Base-by-base conservation (phyloP, 192 early-diverging fungal species). In the Haplosporangium gracile region DNA sequence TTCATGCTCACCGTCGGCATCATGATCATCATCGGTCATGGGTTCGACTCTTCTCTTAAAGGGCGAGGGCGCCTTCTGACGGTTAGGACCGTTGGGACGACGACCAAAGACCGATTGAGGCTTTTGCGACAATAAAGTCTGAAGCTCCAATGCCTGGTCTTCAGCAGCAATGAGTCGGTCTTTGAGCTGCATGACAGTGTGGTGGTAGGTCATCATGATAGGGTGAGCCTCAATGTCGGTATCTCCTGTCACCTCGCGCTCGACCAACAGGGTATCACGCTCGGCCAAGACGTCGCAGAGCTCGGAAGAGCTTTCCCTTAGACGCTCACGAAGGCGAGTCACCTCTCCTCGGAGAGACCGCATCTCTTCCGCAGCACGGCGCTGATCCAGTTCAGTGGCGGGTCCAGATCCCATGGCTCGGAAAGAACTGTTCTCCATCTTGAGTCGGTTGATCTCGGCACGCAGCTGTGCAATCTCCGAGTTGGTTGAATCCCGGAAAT, bases 381-480 rank as follows among this genome's bases (percentile, higher is more conserved):
- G 77, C 51, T 83, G 57, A 42, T 70, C 76, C 73, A 83, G 39
- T 71, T 87, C 81, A 60, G 86, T 77, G 9, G 73, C 83, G 34
- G 88, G 88, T 42, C 88, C 89, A 1, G 84, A 86, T 78, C 84
- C 84, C 84, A 86, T 86, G 38, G 82, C 82, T 26, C 89, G 65
- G 65, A 92, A 77, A 0, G 85, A 79, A 24, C 83, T 82, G 70
- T 92, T 88, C 70, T 93, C 92, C 82, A 90, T 86, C 68, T 90
- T 89, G 55, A 93, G 83, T 51, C 89, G 83, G 70, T 78, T 83
- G 29, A 93, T 88, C 72, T 92, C 88, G 4, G 90, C 87, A 9
- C 91, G 88, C 11, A 93, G 78, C 60, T 90, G 89, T 81, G 91
- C 90, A 26, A 93, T 83, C 82, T 93, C 92, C 39, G 90, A 87